Percentiles rank a stretch among this genome's conserved stretches.
phyloP scores from a whole-genome alignment of 306 rosid genomes.

The Lupinus albus region DNA sequence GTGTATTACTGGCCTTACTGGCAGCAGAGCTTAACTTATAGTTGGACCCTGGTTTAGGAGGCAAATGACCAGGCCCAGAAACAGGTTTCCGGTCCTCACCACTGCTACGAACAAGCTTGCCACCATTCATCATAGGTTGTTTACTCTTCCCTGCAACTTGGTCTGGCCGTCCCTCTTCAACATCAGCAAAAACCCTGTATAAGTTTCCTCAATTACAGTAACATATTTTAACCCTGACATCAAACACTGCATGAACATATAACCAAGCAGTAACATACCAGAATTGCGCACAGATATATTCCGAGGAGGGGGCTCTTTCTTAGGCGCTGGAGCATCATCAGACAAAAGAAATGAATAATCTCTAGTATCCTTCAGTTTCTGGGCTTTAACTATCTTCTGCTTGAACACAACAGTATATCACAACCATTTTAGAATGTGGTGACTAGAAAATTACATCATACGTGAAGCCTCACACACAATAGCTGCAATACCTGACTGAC shows the following conservation, averaged over 20 bases:
- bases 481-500: constrained; percentile 61
- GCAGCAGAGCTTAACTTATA: constrained; percentile 54
- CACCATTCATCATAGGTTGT: constrained; percentile 48
- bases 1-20: constrained; percentile 45
- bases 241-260: constrained; percentile 32
- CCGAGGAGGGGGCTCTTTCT: constrained; percentile 52
- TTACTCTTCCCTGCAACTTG: constrained; percentile 56
- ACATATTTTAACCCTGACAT: constrained; percentile 45
- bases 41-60: constrained; percentile 51
- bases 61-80: constrained; percentile 52
- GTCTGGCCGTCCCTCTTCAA: constrained; percentile 65
- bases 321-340: constrained; percentile 77
- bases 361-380: constrained; percentile 78
- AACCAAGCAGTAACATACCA: constrained; percentile 57
- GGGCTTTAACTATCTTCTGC: constrained; percentile 64
- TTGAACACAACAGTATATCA: constrained; percentile 36
- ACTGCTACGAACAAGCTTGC: constrained; percentile 44
- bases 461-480: constrained; percentile 17
- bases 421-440: constrained; percentile 24
- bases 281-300: constrained; percentile 45
- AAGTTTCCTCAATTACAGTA: constrained; percentile 59
- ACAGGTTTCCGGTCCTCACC: constrained; percentile 52
- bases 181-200: constrained; percentile 64
- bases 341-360: constrained; percentile 89
- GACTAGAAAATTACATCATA: background rate